Base-by-base conservation (phyloP, 2,329 filamentous ascomycete genomes). In the Tolypocladium tropicale region DNA sequence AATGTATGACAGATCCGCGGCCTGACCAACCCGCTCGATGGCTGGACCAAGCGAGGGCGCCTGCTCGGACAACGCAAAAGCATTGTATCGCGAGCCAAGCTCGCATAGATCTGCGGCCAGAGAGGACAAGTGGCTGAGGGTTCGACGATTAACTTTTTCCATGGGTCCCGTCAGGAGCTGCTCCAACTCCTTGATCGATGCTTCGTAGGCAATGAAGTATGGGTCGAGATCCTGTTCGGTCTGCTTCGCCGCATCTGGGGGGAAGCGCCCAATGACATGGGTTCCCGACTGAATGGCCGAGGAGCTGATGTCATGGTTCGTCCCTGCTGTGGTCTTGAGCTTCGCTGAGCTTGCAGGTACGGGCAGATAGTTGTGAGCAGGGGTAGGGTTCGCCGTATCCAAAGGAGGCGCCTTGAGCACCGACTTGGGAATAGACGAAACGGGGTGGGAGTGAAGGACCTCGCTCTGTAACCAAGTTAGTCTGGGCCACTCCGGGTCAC, bases 401-500 rank as follows among this genome's bases (percentile, higher is more conserved):
- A 97, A 79, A 6, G 94, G 95, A n/a, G 95, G 95, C 3, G 94
- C 93, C 74, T 94, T 95, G 65, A 97, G 79, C 60, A 93, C 88
- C 57, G 92, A 92, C 73, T 97, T 97, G 2, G 95, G 94, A 56
- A 99, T 89, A 23, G 89, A 95, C 5, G 90, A 82, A 37, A 95
- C 85, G 1, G 94, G 94, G 63, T 94, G 89, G 4, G 93, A 93
- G 71, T 95, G 86, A 7, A 99, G 76, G n/a, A 99, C 92, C 72
- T 99, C 94, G 68, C 83, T 95, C 92, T 96, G 53, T 30, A 16
- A 9, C 25, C 10, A 3, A 51, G 53, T 67, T 61, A 70, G 65
- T 30, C 54, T 43, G 46, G 21, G 37, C 56, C 12, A 34, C 55
- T 61, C 6, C 2, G 25, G 32, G 28, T 6, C 28, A 21, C 46